These are phyloP conservation scores for Paraphoma sp. DNA, from an alignment of 2,329 filamentous ascomycete genomes.

Conservation along the genomic window DNA sequence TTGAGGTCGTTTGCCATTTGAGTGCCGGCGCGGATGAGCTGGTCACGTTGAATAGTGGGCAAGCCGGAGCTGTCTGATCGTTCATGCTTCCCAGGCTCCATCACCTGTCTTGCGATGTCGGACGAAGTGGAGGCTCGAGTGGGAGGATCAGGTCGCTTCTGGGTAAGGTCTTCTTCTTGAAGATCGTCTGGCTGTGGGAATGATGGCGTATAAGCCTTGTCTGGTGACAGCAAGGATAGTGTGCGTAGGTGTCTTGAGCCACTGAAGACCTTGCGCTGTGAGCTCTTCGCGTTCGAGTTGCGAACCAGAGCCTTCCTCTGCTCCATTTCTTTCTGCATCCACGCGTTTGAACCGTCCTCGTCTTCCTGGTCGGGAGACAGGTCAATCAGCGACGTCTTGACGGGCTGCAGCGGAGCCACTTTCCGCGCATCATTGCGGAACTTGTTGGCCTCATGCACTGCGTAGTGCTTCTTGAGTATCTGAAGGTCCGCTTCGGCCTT, in stretches of 20 bases:
- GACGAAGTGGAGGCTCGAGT: slow-evolving; percentile 39
- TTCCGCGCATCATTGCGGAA: slow-evolving; percentile 71
- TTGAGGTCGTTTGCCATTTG: slow-evolving; percentile 90
- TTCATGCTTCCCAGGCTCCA: slow-evolving; percentile 32
- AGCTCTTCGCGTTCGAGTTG: slow-evolving; percentile 49
- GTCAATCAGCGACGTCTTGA: slow-evolving; percentile 52
- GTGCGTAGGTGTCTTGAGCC: slow-evolving; percentile 68
- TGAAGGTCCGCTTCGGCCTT: slow-evolving; percentile 80
- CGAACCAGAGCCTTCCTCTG: slow-evolving; percentile 72
- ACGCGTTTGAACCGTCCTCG: slow-evolving; percentile 52
- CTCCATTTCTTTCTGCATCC: slow-evolving; percentile 69
- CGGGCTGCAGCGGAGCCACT: slow-evolving; percentile 61
- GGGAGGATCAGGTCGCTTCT: slow-evolving; percentile 17
- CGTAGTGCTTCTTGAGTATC: slow-evolving; percentile 83
- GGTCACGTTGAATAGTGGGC: slow-evolving; percentile 44
- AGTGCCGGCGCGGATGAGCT: slow-evolving; percentile 59
- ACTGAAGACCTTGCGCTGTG: slow-evolving; percentile 67
- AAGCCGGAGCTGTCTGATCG: slow-evolving; percentile 40
- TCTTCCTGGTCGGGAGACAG: slow-evolving; percentile 39
- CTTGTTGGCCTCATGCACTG: slow-evolving; percentile 75
- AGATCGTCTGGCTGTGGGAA: slow-evolving; percentile 49
- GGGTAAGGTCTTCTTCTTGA: slow-evolving; percentile 30
- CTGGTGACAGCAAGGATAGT: slow-evolving; percentile 82
- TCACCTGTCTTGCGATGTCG: slow-evolving; percentile 37
- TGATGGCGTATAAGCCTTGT: slow-evolving; percentile 44